Conservation (phyloP, 2,329 filamentous ascomycete species). For the Xylogone sp. region DNA sequence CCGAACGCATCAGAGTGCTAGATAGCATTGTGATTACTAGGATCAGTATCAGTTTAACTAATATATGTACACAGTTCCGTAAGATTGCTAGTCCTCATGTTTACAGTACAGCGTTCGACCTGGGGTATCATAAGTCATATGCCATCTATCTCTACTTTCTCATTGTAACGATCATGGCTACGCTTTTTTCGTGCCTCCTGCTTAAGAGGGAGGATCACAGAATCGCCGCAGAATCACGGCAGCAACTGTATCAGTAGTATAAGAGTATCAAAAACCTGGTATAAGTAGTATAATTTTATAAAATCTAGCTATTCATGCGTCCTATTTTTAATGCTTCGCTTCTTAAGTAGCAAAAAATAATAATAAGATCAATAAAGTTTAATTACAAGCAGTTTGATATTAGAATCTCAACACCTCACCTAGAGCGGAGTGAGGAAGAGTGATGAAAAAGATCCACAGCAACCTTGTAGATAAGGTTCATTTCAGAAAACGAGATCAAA, state of each 20-base stretch:
- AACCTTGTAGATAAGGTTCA: too few relatives aligned
- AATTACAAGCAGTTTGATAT: too few relatives aligned
- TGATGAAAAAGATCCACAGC: too few relatives aligned
- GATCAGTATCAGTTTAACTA: conserved; percentile 37
- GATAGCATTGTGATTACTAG: conserved; percentile 36
- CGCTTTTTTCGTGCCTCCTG: conserved; percentile 21
- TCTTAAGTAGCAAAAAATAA: too few relatives aligned
- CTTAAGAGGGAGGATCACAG: conserved; percentile 18
- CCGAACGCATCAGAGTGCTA: conserved; percentile 36
- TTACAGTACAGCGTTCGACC: conserved; percentile 36
- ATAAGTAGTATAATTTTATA: too few relatives aligned
- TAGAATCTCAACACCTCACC: too few relatives aligned
- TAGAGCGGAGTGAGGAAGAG: too few relatives aligned
- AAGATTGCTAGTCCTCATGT: conserved; percentile 37
- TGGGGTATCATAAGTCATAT: conserved; percentile 33
- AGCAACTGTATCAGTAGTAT: not conserved
- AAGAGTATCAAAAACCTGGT: not conserved
- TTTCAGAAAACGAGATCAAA: too few relatives aligned
- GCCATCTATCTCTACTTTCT: conserved; percentile 31
- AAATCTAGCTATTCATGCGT: too few relatives aligned
- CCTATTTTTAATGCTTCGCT: too few relatives aligned
- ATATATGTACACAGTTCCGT: conserved; percentile 38
- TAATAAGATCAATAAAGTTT: too few relatives aligned
- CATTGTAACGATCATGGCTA: conserved; percentile 24
- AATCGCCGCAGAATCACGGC: too few relatives aligned